phyloP scores from a whole-genome alignment of 1,284 basidiomycete genomes.

The Ustilago bromivora region DNA sequence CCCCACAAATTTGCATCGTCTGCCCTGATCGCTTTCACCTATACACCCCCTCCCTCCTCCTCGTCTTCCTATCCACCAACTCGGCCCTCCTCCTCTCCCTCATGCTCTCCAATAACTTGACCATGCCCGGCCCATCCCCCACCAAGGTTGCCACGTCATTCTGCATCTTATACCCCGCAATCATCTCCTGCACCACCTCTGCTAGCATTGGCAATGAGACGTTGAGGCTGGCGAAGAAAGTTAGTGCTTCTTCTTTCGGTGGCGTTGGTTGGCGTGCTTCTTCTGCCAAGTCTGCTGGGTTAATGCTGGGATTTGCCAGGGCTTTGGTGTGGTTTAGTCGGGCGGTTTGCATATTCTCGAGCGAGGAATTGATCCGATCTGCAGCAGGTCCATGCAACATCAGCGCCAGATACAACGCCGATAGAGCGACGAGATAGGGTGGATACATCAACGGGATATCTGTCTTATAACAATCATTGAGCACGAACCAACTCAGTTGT shows the following conservation, averaged over 20 bases:
- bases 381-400: conserved; percentile 44
- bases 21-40: background rate
- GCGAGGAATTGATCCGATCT: conserved; percentile 31
- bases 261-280: conserved; percentile 62
- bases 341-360: conserved; percentile 7
- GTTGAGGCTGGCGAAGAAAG: conserved; percentile 86
- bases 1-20: background rate
- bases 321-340: conserved; percentile 60
- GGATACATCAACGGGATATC: conserved; percentile 90
- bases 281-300: background rate
- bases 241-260: conserved; percentile 73
- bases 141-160: conserved; percentile 13
- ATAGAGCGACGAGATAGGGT: conserved; percentile 91
- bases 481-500: conserved; percentile 79
- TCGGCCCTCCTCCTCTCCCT: conserved; percentile 24
- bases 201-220: conserved; percentile 84
- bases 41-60: background rate
- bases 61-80: conserved; percentile 10
- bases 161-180: conserved; percentile 81
- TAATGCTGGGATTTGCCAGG: conserved; percentile 16
- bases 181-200: conserved; percentile 90
- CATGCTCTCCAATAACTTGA: conserved; percentile 48
- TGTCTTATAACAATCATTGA: conserved; percentile 95
- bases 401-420: conserved; percentile 81
- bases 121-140: conserved; percentile 26